Conservation (phyloP, 73 alveolate species). For the Tetrahymena malaccensis region DNA sequence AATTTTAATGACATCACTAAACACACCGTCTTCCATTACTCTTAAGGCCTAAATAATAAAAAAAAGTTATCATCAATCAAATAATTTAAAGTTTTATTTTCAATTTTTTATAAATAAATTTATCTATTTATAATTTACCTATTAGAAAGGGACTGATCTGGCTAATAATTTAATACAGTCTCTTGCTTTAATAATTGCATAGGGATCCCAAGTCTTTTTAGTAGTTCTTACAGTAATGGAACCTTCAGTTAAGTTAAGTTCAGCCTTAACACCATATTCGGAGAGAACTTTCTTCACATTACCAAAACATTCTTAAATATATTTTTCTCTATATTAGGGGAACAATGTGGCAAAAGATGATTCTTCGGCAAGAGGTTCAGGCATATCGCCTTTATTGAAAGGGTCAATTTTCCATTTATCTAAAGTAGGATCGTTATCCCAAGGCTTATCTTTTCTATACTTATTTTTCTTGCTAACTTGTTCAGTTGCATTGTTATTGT, state of each 20-base stretch:
- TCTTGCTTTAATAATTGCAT: constrained; percentile 94
- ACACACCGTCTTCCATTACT: constrained; percentile 66
- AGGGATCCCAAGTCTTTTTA: constrained; percentile 98
- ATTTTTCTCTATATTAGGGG: constrained; percentile 97
- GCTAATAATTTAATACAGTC: constrained; percentile 95
- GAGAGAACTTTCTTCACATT: constrained; percentile 60
- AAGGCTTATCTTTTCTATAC: constrained; percentile 89
- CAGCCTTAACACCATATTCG: constrained; percentile 83
- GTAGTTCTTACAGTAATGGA: constrained; percentile 98
- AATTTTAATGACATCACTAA: constrained; percentile 95
- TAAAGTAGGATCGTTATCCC: constrained; percentile 97
- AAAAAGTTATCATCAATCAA: background rate
- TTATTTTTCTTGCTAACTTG: constrained; percentile 21
- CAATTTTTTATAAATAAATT: background rate
- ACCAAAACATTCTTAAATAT: constrained; percentile 74
- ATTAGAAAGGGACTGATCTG: constrained; percentile 95
- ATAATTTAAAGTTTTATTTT: background rate
- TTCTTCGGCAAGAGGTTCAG: constrained; percentile 81
- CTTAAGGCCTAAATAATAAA: background rate
- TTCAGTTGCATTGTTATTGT: background rate
- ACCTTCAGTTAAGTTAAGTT: constrained; percentile 93
- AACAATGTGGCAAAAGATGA: constrained; percentile 96
- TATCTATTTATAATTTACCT: constrained; percentile 54
- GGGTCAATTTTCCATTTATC: constrained; percentile 90
- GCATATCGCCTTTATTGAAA: constrained; percentile 87